phyloP scores from a whole-genome alignment of 352 stramenopile species.

The Ophiocytium majus region DNA sequence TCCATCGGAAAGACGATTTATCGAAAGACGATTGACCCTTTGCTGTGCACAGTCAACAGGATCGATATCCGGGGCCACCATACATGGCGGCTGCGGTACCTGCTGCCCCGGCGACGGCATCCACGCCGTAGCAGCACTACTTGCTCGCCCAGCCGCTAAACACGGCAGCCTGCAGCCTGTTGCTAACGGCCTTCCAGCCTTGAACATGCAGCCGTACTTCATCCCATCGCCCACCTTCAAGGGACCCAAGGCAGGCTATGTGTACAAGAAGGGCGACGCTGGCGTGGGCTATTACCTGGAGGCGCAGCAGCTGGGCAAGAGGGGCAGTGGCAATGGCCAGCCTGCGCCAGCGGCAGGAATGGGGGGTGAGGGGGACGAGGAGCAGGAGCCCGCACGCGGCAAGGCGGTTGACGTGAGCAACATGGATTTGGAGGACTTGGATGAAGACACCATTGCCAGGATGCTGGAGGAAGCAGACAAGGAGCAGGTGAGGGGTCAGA shows the following conservation, averaged over 20 bases:
- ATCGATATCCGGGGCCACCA: too few species aligned
- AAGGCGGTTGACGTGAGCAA: slow-evolving; percentile 21
- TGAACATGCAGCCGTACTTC: too few species aligned
- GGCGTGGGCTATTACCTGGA: slow-evolving; percentile 56
- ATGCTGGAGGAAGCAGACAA: slow-evolving; percentile 56
- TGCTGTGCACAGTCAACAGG: too few species aligned
- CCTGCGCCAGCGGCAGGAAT: too few species aligned
- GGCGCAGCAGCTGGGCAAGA: slow-evolving; percentile 25
- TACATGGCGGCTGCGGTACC: too few species aligned
- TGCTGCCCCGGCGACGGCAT: too few species aligned
- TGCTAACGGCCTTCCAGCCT: too few species aligned
- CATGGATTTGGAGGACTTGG: slow-evolving; percentile 41
- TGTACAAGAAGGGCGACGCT: slow-evolving; percentile 49
- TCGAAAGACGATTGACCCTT: too few species aligned
- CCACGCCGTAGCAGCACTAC: too few species aligned
- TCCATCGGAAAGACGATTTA: too few species aligned
- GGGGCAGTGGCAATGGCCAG: neutral
- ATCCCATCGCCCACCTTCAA: slow-evolving; percentile 46
- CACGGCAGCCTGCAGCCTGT: too few species aligned
- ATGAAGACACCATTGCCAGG: slow-evolving; percentile 45
- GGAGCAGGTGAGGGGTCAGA: slow-evolving; percentile 32
- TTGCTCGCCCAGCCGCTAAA: too few species aligned
- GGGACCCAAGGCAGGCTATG: slow-evolving; percentile 43
- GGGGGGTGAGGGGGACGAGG: slow-evolving; percentile 23
- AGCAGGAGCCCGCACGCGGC: slow-evolving; percentile 9